Conservation (phyloP, 2,329 filamentous ascomycete genomes). For the Pseudocercospora musae region DNA sequence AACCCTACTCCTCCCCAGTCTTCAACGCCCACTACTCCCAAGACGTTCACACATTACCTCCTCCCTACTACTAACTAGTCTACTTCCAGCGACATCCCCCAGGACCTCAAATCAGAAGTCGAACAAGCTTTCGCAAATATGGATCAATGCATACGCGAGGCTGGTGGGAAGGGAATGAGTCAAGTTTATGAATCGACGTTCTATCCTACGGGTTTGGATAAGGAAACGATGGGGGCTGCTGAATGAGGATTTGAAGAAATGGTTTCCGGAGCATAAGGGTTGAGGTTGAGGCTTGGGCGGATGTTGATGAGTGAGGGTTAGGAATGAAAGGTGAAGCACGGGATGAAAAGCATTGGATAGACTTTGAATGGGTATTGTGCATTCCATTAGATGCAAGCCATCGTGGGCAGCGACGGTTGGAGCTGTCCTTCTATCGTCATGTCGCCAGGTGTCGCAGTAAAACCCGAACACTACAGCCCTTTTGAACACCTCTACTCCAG, state of each 20-base stretch:
- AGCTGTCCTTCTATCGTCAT: not conserved
- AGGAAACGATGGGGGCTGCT: not conserved
- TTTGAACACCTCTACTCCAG: not conserved
- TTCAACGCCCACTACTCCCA: not conserved
- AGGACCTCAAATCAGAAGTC: not conserved
- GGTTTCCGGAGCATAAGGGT: not conserved
- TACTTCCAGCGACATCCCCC: not conserved
- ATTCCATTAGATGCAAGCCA: not conserved
- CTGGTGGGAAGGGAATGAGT: not conserved
- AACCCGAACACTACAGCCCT: not conserved
- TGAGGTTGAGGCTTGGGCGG: conserved; percentile 6
- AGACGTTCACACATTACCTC: not conserved
- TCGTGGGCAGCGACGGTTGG: not conserved
- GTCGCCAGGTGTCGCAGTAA: not conserved
- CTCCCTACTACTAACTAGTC: not conserved
- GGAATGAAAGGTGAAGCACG: not conserved
- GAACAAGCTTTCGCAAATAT: not conserved
- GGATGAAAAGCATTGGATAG: too few species aligned
- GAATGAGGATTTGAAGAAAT: not conserved
- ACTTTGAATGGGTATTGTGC: not conserved
- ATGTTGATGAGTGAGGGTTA: not conserved
- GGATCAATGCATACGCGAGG: not conserved
- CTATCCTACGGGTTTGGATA: not conserved
- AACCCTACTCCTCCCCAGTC: not conserved
- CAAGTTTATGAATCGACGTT: not conserved